phyloP scores from a whole-genome alignment of 2,329 filamentous ascomycete genomes.

The Periconia sp. region DNA sequence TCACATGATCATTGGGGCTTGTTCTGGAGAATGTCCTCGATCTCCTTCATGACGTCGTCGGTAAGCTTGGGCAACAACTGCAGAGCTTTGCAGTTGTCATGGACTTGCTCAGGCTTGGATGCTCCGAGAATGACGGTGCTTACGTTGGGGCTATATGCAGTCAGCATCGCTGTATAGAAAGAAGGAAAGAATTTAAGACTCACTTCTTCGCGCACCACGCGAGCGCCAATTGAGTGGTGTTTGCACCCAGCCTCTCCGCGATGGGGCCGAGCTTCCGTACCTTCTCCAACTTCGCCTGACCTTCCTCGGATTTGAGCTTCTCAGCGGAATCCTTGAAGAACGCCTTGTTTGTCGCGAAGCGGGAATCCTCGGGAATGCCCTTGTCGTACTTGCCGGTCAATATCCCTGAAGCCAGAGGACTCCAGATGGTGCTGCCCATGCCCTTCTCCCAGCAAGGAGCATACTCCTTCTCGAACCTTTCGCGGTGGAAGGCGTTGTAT shows the following conservation, averaged over 20 bases:
- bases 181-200: slow-evolving; percentile 4
- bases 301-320: slow-evolving; percentile 52
- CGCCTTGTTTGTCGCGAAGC: slow-evolving; percentile 60
- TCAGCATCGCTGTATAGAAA: slow-evolving; percentile 6
- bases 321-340: slow-evolving; percentile 61
- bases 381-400: slow-evolving; percentile 67
- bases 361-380: slow-evolving; percentile 62
- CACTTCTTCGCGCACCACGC: slow-evolving; percentile 62
- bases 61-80: slow-evolving; percentile 45
- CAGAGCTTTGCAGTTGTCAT: slow-evolving; percentile 52
- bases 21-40: slow-evolving; percentile 43
- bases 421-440: slow-evolving; percentile 61
- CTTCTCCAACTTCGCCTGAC: slow-evolving; percentile 58
- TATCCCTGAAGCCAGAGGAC: slow-evolving; percentile 58
- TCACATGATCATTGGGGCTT: slow-evolving; percentile 31
- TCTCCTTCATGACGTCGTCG: slow-evolving; percentile 43
- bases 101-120: slow-evolving; percentile 52
- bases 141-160: slow-evolving; percentile 50
- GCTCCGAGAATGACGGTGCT: slow-evolving; percentile 59
- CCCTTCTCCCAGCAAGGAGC: slow-evolving; percentile 58
- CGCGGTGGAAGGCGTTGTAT: slow-evolving; percentile 64
- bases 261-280: slow-evolving; percentile 57
- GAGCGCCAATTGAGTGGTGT: slow-evolving; percentile 55
- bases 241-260: slow-evolving; percentile 53
- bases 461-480: slow-evolving; percentile 65